Conservation (phyloP, 2,329 filamentous ascomycete species). For the Sclerotinia sclerotiorum region DNA sequence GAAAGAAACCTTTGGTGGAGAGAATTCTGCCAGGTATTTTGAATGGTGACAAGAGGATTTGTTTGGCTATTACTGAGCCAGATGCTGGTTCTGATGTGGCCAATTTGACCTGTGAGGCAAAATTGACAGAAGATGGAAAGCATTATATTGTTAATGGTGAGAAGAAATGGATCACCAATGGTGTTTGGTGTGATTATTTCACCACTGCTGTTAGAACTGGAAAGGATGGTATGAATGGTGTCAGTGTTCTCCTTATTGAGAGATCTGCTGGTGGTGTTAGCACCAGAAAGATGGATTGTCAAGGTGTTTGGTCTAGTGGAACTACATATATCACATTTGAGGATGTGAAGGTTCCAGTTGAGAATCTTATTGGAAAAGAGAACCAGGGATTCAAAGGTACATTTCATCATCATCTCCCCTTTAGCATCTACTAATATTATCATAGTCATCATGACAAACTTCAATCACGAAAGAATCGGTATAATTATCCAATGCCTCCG, state of each 20-base stretch:
- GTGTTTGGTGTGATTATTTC: constrained; percentile 96
- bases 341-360: constrained; percentile 98
- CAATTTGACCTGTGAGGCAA: constrained; percentile 92
- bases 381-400: constrained; percentile 91
- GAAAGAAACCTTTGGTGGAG: constrained; percentile 51
- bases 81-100: constrained; percentile 95
- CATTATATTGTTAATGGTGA: constrained; percentile 99
- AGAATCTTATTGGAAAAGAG: constrained; percentile 96
- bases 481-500: constrained; percentile 97
- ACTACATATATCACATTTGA: constrained; percentile 98
- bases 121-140: constrained; percentile 92
- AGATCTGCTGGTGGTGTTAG: constrained; percentile 79
- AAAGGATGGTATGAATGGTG: constrained; percentile 87
- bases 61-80: constrained; percentile 93
- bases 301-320: constrained; percentile 92
- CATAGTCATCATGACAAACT: constrained; percentile 96
- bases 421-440: constrained; percentile 22
- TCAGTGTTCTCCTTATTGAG: constrained; percentile 90
- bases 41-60: constrained; percentile 93
- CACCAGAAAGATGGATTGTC: constrained; percentile 96
- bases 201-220: constrained; percentile 91
- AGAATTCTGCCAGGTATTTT: constrained; percentile 87
- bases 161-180: constrained; percentile 99
- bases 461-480: constrained; percentile 98
- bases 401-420: constrained; percentile 17